These are phyloP conservation scores for Ceratocystis albifundus DNA, from an alignment of 2,329 filamentous ascomycete genomes.

Conservation along the genomic window DNA sequence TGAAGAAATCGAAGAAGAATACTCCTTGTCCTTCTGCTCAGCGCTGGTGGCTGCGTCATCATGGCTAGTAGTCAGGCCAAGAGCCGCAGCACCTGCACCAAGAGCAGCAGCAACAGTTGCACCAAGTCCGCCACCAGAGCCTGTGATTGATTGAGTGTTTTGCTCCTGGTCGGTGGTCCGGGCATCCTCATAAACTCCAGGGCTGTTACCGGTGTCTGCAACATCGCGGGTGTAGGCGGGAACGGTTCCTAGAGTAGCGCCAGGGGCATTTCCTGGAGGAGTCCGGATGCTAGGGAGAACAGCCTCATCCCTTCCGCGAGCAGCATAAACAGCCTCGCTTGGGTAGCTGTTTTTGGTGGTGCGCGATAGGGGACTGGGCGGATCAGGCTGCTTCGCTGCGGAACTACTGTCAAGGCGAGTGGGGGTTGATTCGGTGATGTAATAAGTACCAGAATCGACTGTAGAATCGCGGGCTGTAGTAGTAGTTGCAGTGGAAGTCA, in stretches of 20 bases:
- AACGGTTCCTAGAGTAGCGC: background rate
- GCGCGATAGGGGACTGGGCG: background rate
- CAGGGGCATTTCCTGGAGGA: background rate
- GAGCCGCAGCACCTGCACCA: constrained; percentile 21
- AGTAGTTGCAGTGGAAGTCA: background rate
- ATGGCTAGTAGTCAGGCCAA: constrained; percentile 18
- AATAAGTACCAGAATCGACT: background rate
- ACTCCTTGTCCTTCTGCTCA: constrained; percentile 14
- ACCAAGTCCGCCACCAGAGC: constrained; percentile 17
- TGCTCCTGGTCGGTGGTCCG: background rate
- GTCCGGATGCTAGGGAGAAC: background rate
- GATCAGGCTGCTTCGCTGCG: background rate
- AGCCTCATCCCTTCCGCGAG: background rate
- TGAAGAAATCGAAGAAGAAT: constrained; percentile 19
- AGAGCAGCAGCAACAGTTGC: constrained; percentile 19
- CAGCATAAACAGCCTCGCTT: background rate
- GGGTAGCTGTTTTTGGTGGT: constrained; percentile 14
- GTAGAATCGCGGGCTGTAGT: background rate
- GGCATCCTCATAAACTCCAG: background rate
- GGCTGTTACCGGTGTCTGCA: background rate
- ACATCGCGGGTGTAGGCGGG: background rate
- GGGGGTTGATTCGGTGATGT: constrained; percentile 18
- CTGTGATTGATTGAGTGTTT: background rate
- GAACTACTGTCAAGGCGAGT: constrained; percentile 5
- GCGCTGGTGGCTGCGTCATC: background rate